Conservation (phyloP, 225 moss, liverwort and hornwort species). For the Physcomitrellopsis africana region DNA sequence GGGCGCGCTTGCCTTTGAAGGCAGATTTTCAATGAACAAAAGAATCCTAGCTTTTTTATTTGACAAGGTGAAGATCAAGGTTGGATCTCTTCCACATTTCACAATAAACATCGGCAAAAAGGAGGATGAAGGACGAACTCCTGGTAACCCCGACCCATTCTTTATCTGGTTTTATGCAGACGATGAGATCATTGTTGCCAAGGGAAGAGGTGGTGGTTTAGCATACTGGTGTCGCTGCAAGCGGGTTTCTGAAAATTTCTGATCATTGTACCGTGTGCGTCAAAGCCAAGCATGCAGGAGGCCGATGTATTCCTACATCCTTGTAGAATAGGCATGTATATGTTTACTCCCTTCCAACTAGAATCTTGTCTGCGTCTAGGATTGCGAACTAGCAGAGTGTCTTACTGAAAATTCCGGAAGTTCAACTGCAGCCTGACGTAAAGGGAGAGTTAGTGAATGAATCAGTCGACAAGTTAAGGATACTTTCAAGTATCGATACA, state of each 20-base stretch:
- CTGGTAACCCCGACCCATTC: conserved; percentile 64
- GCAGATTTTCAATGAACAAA: conserved; percentile 60
- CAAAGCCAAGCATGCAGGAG: not conserved
- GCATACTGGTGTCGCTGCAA: conserved; percentile 90
- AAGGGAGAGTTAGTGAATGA: not conserved
- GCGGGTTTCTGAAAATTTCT: conserved; percentile 43
- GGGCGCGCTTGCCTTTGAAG: conserved; percentile 64
- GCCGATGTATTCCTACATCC: not conserved
- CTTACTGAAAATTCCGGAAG: not conserved
- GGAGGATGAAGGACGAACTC: conserved; percentile 42
- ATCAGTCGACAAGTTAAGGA: conserved; percentile 26
- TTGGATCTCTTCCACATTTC: conserved; percentile 74
- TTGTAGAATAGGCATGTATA: conserved; percentile 26
- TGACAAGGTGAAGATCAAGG: conserved; percentile 63
- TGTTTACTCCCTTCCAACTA: not conserved
- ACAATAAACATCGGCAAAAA: conserved; percentile 65
- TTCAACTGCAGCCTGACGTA: not conserved
- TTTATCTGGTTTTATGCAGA: conserved; percentile 87
- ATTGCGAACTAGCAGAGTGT: not conserved
- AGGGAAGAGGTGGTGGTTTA: conserved; percentile 73
- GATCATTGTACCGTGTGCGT: not conserved
- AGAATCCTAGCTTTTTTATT: conserved; percentile 73
- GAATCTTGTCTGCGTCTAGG: conserved; percentile 2
- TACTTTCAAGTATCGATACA: not conserved
- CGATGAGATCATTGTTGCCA: conserved; percentile 81